Base-by-base conservation (phyloP, 208 protist genomes). In the Trypanosoma avium region DNA sequence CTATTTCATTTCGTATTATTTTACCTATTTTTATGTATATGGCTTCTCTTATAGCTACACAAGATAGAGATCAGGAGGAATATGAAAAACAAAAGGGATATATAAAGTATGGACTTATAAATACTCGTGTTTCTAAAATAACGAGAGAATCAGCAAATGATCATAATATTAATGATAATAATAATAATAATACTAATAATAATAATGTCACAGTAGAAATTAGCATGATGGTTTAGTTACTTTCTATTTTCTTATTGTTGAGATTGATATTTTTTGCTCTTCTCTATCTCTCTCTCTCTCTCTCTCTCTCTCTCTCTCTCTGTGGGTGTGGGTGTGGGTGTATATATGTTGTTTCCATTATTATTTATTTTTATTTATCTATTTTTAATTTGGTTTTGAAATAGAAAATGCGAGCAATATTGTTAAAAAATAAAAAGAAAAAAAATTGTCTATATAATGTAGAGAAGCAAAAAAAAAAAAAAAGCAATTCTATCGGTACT, bases 21-120 rank as follows among this genome's bases (percentile, higher is more conserved):
- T 47, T 54, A 3, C 15, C 69, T 10, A 73, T 79, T 36, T 48
- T 76, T 26, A 83, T 88, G 53, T 81, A 86, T 38, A 77, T 69
- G 24, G 62, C 66, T 3, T 81, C 75, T 5, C 75, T 29, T 19
- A 55, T 90, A n/a, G 66, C 83, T 10, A 72, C 86, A 27, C 84
- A 87, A 32, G 61, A 81, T 48, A 70, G 74, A 4, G 87, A 93
- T 67, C 67, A 82, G 48, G 61, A 80, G 50, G 58, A 62, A 17
- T 79, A 81, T 48, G 69, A 87, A 22, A 47, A 74, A 19, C 60
- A 77, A 0, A 58, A 72, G 36, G 21, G 65, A 12, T 62, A 68
- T 17, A 8, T 78, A 0, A 86, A 78, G 62, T 87, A 82, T 47
- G 40, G 67, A 22, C 42, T 67, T 13, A 0, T 12, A 22, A 46